phyloP scores from a whole-genome alignment of 2,329 filamentous ascomycete genomes.

The Dothideomycetes sp. region DNA sequence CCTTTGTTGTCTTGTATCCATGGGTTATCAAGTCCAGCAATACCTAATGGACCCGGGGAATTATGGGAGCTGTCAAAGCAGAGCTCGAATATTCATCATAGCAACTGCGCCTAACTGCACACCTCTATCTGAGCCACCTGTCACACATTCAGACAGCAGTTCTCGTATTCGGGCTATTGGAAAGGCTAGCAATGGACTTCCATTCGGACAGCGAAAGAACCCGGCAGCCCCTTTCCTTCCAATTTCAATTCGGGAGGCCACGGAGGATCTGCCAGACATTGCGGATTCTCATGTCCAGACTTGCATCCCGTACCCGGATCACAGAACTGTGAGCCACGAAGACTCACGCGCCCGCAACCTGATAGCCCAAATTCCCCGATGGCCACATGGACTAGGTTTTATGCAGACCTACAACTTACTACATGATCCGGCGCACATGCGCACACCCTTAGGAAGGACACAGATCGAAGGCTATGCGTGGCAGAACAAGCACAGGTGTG shows the following conservation, averaged over 20 bases:
- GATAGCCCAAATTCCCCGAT: constrained; percentile 48
- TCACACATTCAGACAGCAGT: constrained; percentile 45
- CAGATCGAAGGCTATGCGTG: not conserved
- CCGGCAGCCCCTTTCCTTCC: constrained; percentile 49
- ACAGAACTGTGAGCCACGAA: constrained; percentile 40
- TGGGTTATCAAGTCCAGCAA: constrained; percentile 66
- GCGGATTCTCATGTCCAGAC: constrained; percentile 49
- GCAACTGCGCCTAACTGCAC: constrained; percentile 56
- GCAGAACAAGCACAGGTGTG: constrained; percentile 23
- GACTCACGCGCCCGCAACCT: constrained; percentile 32
- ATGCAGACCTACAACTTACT: constrained; percentile 12
- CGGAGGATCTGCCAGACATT: constrained; percentile 50
- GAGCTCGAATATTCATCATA: constrained; percentile 58
- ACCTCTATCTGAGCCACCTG: constrained; percentile 47
- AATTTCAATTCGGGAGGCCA: constrained; percentile 43
- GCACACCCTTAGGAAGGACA: not conserved
- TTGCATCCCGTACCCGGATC: constrained; percentile 58
- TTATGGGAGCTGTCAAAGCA: constrained; percentile 53
- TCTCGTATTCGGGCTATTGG: constrained; percentile 44
- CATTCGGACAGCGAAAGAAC: constrained; percentile 46
- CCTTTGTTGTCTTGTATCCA: constrained; percentile 58
- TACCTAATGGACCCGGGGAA: constrained; percentile 60
- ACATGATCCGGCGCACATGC: not conserved
- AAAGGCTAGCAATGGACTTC: constrained; percentile 45
- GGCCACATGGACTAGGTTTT: constrained; percentile 28